Conservation (phyloP, 2,329 filamentous ascomycete species). For the Xylariaceae sp. region DNA sequence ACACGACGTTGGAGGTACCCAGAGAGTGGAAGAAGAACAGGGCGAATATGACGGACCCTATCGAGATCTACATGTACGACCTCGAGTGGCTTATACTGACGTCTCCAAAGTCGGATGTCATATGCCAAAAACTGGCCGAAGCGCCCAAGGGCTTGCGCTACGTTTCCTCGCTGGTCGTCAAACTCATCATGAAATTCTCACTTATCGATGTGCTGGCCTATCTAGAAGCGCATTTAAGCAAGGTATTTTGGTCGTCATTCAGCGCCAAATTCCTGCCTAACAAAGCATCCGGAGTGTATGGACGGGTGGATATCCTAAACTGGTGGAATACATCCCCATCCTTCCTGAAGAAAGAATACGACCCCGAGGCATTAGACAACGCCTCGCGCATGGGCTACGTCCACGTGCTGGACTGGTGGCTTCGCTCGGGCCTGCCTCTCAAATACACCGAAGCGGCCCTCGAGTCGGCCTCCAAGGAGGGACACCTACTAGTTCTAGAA, state of each 20-base stretch:
- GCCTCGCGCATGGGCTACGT: conserved; percentile 83
- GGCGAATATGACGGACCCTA: conserved; percentile 46
- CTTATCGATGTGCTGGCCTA: conserved; percentile 73
- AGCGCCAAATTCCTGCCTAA: conserved; percentile 81
- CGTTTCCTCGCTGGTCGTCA: conserved; percentile 75
- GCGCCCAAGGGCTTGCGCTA: conserved; percentile 65
- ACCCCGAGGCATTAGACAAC: conserved; percentile 76
- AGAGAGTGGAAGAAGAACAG: conserved; percentile 34
- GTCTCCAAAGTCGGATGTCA: conserved; percentile 56
- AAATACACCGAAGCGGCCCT: conserved; percentile 83
- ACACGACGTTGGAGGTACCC: conserved; percentile 70
- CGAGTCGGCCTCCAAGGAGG: conserved; percentile 79
- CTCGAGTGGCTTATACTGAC: conserved; percentile 82
- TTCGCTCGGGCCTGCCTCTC: conserved; percentile 67
- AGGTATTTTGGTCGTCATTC: conserved; percentile 75
- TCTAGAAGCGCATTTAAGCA: conserved; percentile 56
- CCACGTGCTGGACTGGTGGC: conserved; percentile 87
- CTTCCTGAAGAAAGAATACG: conserved; percentile 83
- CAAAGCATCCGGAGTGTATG: conserved; percentile 83
- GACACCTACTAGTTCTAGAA: conserved; percentile 78
- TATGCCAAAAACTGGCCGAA: conserved; percentile 67
- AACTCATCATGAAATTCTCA: conserved; percentile 87
- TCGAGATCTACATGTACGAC: conserved; percentile 68
- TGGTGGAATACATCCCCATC: conserved; percentile 85
- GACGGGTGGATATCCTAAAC: conserved; percentile 75